Evolutionary conservation across 1,139 yeast genomes (phyloP).

Genomic region (Saccharomyces hybrid): DNA sequence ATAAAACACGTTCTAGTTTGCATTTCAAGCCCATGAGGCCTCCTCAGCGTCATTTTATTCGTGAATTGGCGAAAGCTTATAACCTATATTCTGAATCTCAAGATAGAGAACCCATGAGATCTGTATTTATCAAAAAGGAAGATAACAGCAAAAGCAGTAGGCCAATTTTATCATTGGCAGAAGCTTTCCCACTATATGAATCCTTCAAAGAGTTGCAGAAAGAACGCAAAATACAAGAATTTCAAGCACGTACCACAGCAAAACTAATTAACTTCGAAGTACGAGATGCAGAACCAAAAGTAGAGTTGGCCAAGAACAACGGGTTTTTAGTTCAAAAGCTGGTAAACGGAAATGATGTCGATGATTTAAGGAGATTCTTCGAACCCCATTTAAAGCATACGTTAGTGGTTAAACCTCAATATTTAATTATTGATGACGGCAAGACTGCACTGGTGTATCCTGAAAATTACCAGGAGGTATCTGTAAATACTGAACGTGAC

Average conservation of each 20-base stretch:
- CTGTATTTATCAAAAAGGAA: slow-evolving; percentile 51
- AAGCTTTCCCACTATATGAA: slow-evolving; percentile 30
- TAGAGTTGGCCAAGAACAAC: slow-evolving; percentile 32
- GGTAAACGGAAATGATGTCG: slow-evolving; percentile 46
- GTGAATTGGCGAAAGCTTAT: slow-evolving; percentile 54
- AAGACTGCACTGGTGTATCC: slow-evolving; percentile 42
- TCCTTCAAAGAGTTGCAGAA: slow-evolving; percentile 31
- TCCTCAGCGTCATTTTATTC: slow-evolving; percentile 65
- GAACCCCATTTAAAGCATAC: slow-evolving; percentile 26
- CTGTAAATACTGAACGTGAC: slow-evolving; percentile 26
- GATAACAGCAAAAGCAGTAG: slow-evolving; percentile 31
- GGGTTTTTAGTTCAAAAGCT: slow-evolving; percentile 49
- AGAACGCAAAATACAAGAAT: slow-evolving; percentile 31
- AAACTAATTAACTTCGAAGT: slow-evolving; percentile 19
- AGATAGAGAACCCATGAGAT: slow-evolving; percentile 72
- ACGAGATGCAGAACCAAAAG: slow-evolving; percentile 10
- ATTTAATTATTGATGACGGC: slow-evolving; percentile 36
- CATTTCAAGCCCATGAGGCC: slow-evolving; percentile 69
- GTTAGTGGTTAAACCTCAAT: slow-evolving; percentile 21
- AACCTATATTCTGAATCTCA: slow-evolving; percentile 63
- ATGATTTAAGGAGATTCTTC: slow-evolving; percentile 38
- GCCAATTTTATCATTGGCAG: slow-evolving; percentile 29
- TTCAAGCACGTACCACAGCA: slow-evolving; percentile 21
- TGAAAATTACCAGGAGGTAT: slow-evolving; percentile 25
- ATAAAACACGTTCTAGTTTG: slow-evolving; percentile 33